Percentiles rank a stretch among this genome's conserved stretches.
phyloP scores from a whole-genome alignment of 2,329 filamentous ascomycete species.

The Pseudogymnoascus sp. region DNA sequence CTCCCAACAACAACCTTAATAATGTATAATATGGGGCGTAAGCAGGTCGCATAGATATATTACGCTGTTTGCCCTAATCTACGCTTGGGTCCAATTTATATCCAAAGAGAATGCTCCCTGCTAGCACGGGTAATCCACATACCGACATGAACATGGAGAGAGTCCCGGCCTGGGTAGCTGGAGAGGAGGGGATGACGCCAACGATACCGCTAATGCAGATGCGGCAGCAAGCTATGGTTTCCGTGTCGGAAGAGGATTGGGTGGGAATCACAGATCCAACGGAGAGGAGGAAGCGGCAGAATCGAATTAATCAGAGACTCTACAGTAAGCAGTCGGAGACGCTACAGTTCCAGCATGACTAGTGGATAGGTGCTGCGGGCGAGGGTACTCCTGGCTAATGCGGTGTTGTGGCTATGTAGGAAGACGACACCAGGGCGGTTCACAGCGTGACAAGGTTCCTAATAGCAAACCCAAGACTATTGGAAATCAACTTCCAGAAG shows the following conservation, averaged over 20 bases:
- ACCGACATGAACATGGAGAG: background rate
- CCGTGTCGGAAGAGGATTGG: constrained; percentile 27
- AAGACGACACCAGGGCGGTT: background rate
- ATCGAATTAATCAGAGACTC: constrained; percentile 24
- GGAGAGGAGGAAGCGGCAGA: constrained; percentile 24
- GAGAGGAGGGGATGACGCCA: background rate
- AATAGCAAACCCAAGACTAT: background rate
- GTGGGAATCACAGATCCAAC: constrained; percentile 26
- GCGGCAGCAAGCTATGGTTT: constrained; percentile 7
- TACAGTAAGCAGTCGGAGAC: constrained; percentile 20
- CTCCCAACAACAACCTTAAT: background rate
- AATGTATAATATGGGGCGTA: constrained; percentile 1
- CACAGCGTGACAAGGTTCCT: background rate
- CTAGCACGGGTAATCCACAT: background rate
- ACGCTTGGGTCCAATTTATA: background rate
- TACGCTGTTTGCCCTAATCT: background rate
- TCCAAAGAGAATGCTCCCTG: background rate
- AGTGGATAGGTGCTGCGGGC: background rate
- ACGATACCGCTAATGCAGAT: constrained; percentile 8
- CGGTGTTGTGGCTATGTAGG: background rate
- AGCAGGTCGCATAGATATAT: constrained; percentile 3
- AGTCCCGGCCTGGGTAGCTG: background rate
- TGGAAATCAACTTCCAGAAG: background rate
- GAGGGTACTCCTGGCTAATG: background rate
- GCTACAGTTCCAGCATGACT: background rate